Evolutionary conservation across 345 rosid genomes (phyloP).

Genomic region (Eutrema heterophyllum): DNA sequence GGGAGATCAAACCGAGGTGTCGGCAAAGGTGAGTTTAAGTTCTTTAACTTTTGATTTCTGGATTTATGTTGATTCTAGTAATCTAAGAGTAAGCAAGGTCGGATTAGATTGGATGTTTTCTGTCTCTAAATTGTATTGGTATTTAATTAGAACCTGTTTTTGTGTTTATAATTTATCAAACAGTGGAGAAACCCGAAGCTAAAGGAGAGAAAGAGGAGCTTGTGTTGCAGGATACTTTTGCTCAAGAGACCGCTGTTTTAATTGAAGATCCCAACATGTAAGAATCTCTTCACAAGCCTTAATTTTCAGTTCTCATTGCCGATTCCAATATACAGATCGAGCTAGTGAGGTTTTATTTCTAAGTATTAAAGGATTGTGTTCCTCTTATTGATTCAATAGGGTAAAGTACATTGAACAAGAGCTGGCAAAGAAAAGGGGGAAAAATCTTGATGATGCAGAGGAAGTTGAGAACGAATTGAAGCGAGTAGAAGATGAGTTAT

Average conservation of each 20-base stretch:
- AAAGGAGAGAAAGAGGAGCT: constrained; percentile 96
- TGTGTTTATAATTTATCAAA: no score
- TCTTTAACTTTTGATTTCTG: no score
- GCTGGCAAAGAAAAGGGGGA: constrained; percentile 83
- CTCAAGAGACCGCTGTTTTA: constrained; percentile 96
- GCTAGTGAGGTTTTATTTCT: neutral
- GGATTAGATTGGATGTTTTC: no score
- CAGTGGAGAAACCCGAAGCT: constrained; percentile 55
- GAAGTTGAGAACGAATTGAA: constrained; percentile 68
- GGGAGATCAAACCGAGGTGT: no score
- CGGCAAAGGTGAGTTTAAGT: no score
- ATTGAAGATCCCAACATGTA: constrained; percentile 96
- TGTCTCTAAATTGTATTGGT: no score
- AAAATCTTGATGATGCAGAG: constrained; percentile 38
- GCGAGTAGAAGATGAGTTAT: no score
- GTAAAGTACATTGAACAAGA: constrained; percentile 85
- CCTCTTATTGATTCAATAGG: constrained; percentile 35
- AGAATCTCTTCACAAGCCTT: neutral
- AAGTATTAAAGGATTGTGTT: neutral
- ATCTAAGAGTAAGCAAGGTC: no score
- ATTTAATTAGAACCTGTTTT: no score
- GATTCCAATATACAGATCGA: neutral
- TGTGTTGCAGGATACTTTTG: constrained; percentile 94
- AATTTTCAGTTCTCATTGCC: no score
- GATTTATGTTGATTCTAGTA: no score